phyloP scores from a whole-genome alignment of 208 protist species.

The Crithidia sp. region DNA sequence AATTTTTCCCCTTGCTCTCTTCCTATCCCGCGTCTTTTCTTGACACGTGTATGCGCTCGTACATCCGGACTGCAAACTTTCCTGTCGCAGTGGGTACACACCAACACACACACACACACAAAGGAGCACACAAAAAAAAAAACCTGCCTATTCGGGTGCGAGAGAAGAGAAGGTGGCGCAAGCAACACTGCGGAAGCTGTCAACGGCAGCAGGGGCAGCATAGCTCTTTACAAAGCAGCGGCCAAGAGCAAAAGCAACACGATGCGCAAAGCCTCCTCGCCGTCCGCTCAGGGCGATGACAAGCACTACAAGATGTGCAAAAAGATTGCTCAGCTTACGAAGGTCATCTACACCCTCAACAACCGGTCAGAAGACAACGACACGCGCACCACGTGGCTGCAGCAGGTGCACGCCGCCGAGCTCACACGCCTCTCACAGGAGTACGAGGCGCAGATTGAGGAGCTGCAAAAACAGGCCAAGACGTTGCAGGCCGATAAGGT shows the following conservation, averaged over 20 bases:
- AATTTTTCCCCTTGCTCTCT: background rate
- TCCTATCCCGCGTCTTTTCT: too few species aligned
- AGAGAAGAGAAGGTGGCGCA: too few species aligned
- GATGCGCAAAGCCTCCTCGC: background rate
- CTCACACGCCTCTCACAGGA: constrained; percentile 80
- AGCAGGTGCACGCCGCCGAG: constrained; percentile 82
- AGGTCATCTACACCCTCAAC: constrained; percentile 97
- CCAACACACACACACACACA: constrained; percentile 8
- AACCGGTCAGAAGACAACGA: constrained; percentile 95
- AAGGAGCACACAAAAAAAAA: background rate
- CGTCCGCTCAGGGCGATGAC: constrained; percentile 57
- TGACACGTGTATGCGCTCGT: too few species aligned
- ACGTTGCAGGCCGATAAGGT: constrained; percentile 35
- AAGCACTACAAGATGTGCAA: constrained; percentile 96
- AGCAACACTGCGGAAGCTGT: too few species aligned
- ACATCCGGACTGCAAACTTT: too few species aligned
- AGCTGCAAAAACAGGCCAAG: constrained; percentile 30
- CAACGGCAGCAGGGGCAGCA: too few species aligned
- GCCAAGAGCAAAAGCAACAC: background rate
- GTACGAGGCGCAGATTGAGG: constrained; percentile 59
- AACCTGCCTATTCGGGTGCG: background rate
- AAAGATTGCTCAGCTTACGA: constrained; percentile 97
- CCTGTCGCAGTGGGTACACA: background rate
- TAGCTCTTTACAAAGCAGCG: too few species aligned
- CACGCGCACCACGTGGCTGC: constrained; percentile 68